A percentile compares a stretch with the other conserved stretches of the same genome.
phyloP scores from a whole-genome alignment of 2,329 filamentous ascomycete species.

The Monosporascus sp. region DNA sequence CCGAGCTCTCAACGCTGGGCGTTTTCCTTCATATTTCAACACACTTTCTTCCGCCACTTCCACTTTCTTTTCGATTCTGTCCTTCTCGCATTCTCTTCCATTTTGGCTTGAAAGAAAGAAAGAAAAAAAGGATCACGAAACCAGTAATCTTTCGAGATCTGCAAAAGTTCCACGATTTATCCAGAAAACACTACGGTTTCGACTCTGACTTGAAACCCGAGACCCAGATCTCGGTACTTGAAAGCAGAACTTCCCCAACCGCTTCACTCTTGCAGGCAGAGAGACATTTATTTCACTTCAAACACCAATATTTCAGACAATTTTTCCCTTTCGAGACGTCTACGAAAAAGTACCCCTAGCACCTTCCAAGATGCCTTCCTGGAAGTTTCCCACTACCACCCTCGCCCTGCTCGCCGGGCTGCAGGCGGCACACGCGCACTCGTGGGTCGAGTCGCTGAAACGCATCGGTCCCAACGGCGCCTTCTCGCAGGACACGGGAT shows the following conservation, averaged over 20 bases:
- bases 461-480: constrained; percentile 69
- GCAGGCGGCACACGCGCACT: constrained; percentile 51
- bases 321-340: neutral
- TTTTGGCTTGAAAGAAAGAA: neutral
- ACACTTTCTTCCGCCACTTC: neutral
- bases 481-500: constrained; percentile 67
- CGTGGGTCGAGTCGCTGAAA: constrained; percentile 75
- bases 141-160: neutral
- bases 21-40: neutral
- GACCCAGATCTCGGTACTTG: neutral
- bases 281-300: constrained; percentile 2
- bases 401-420: constrained; percentile 26
- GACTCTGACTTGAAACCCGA: neutral
- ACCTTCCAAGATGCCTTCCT: constrained; percentile 13
- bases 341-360: neutral
- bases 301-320: neutral
- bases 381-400: constrained; percentile 7
- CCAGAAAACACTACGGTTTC: neutral
- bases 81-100: neutral
- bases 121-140: neutral
- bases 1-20: neutral
- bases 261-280: neutral
- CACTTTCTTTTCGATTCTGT: neutral
- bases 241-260: neutral
- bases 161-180: neutral